A percentile compares a stretch with the other conserved stretches of the same genome.
These are phyloP conservation scores for Microsporum audouinii DNA, from an alignment of 2,329 filamentous ascomycete species.

Conservation along the genomic window DNA sequence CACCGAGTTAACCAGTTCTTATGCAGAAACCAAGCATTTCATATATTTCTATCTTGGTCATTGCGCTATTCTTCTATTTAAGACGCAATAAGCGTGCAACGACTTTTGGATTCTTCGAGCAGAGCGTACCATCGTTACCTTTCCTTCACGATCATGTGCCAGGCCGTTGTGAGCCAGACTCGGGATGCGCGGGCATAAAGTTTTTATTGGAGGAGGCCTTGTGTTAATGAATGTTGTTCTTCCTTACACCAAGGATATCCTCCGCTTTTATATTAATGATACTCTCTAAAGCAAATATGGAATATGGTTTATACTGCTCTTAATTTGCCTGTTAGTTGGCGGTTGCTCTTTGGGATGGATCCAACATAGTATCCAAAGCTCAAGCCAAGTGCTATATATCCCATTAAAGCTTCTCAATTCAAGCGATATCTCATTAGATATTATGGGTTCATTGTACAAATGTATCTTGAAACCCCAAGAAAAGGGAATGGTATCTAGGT, in stretches of 20 bases:
- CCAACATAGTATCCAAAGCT: not conserved
- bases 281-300: constrained; percentile 1
- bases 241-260: not conserved
- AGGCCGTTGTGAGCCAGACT: not conserved
- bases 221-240: not conserved
- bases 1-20: not conserved
- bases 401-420: not conserved
- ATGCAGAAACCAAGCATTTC: constrained; percentile 93
- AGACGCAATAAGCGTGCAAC: constrained; percentile 61
- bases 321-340: not conserved
- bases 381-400: not conserved
- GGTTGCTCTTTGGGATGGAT: not conserved
- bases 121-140: constrained; percentile 1
- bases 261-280: constrained; percentile 1
- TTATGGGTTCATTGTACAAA: not conserved
- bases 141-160: not conserved
- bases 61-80: constrained; percentile 96
- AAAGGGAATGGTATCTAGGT: not conserved
- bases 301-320: constrained; percentile 1
- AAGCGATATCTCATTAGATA: not conserved
- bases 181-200: not conserved
- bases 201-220: not conserved
- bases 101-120: constrained; percentile 1
- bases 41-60: constrained; percentile 99
- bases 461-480: not conserved